phyloP scores from a whole-genome alignment of 2,329 filamentous ascomycete species.

The Acephala macrosclerotiorum region DNA sequence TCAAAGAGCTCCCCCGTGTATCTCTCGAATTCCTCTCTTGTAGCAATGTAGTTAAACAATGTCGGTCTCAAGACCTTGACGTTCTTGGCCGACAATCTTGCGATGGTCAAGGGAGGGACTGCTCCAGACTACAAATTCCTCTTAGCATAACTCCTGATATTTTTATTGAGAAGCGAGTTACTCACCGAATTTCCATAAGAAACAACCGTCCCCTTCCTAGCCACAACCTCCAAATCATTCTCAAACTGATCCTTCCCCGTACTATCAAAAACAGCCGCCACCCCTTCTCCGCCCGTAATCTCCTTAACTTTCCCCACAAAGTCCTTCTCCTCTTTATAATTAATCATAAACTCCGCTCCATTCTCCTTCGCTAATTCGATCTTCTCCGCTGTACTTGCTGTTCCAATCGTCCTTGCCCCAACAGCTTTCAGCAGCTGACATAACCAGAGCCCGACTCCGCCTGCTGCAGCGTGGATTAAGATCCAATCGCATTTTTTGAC shows the following conservation, averaged over 20 bases:
- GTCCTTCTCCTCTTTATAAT: conserved; percentile 68
- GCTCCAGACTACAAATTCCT: conserved; percentile 61
- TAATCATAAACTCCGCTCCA: conserved; percentile 76
- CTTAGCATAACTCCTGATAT: not conserved
- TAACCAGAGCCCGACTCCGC: conserved; percentile 79
- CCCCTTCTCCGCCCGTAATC: conserved; percentile 76
- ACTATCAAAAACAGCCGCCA: conserved; percentile 82
- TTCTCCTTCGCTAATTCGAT: conserved; percentile 70
- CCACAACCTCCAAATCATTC: conserved; percentile 74
- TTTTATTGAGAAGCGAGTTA: conserved; percentile 17
- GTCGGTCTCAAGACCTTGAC: conserved; percentile 77
- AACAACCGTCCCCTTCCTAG: conserved; percentile 78
- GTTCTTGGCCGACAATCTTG: conserved; percentile 75
- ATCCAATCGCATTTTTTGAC: conserved; percentile 82
- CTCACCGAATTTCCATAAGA: conserved; percentile 82
- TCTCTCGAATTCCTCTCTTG: conserved; percentile 72
- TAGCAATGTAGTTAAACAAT: conserved; percentile 74
- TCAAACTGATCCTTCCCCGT: conserved; percentile 90
- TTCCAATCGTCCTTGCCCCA: conserved; percentile 82
- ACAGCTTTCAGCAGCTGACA: conserved; percentile 76
- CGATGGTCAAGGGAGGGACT: conserved; percentile 69
- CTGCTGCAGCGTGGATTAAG: conserved; percentile 85
- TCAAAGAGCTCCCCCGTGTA: conserved; percentile 78
- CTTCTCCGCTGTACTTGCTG: conserved; percentile 78
- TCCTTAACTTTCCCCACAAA: conserved; percentile 67